phyloP scores from a whole-genome alignment of 768 basidiomycete genomes.

The Coprinopsis sp. region DNA sequence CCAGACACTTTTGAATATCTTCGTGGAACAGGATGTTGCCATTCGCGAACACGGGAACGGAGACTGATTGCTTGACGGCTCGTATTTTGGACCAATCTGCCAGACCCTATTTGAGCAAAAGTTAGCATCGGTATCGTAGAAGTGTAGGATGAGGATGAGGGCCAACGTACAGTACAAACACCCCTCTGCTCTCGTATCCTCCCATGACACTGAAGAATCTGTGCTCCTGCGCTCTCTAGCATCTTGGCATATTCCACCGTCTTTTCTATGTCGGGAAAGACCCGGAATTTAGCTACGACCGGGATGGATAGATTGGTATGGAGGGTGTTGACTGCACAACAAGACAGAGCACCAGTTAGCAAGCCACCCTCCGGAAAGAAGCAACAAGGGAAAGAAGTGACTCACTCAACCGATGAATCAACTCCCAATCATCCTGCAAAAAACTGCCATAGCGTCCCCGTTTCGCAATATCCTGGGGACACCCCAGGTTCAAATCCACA shows the following conservation, averaged over 20 bases:
- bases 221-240: constrained; percentile 93
- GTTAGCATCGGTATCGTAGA: not conserved
- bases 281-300: constrained; percentile 94
- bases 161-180: constrained; percentile 54
- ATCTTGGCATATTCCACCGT: constrained; percentile 94
- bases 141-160: not conserved
- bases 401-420: constrained; percentile 76
- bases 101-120: constrained; percentile 51
- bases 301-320: constrained; percentile 85
- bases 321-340: constrained; percentile 70
- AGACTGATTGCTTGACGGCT: constrained; percentile 86
- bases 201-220: constrained; percentile 92
- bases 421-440: constrained; percentile 92
- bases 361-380: not conserved
- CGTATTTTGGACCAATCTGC: constrained; percentile 89
- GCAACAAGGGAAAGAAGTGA: constrained; percentile 7
- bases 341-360: not conserved
- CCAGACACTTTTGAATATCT: constrained; percentile 78
- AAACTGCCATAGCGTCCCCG: constrained; percentile 86
- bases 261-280: constrained; percentile 79
- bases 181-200: constrained; percentile 90
- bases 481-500: constrained; percentile 90
- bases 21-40: constrained; percentile 87
- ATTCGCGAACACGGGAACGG: constrained; percentile 93
- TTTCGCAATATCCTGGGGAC: constrained; percentile 93